These are phyloP conservation scores for Podospora didyma DNA, from an alignment of 495 filamentous ascomycete genomes.

Conservation along the genomic window DNA sequence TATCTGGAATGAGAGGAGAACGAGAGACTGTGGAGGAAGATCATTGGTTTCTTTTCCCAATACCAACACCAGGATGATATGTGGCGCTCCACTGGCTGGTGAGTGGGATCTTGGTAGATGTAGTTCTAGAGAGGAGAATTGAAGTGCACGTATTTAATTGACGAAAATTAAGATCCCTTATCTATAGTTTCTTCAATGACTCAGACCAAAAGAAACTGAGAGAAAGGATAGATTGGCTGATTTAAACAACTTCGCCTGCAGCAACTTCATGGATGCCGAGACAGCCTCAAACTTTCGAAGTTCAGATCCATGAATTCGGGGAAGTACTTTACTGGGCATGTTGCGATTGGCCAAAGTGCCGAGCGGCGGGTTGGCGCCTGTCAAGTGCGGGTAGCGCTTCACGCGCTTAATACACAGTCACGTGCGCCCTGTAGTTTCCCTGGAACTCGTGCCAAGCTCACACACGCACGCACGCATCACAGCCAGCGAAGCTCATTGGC, in stretches of 20 bases:
- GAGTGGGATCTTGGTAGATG: neutral
- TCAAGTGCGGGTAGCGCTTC: neutral
- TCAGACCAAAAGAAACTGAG: conserved; percentile 16
- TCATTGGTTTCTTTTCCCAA: neutral
- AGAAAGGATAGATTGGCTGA: conserved; percentile 29
- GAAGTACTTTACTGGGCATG: conserved; percentile 27
- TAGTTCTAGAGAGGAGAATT: too few species aligned
- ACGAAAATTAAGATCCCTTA: neutral
- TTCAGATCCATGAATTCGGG: neutral
- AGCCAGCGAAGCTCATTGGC: conserved; percentile 3
- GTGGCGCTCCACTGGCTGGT: neutral
- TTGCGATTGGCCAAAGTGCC: conserved; percentile 17
- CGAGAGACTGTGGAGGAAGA: neutral
- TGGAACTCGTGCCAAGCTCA: conserved; percentile 10
- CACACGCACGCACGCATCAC: conserved; percentile 1
- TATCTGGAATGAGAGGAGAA: too few species aligned
- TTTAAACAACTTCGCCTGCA: conserved; percentile 7
- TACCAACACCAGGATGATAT: neutral
- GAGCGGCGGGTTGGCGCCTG: neutral
- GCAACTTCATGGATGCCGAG: conserved; percentile 1
- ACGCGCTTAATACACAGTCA: conserved; percentile 5
- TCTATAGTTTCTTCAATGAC: neutral
- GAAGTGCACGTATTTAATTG: neutral
- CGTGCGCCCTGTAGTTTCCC: conserved; percentile 7
- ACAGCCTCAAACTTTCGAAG: neutral